These are phyloP conservation scores for Linum trigynum DNA, from an alignment of 345 rosid species.

Conservation along the genomic window DNA sequence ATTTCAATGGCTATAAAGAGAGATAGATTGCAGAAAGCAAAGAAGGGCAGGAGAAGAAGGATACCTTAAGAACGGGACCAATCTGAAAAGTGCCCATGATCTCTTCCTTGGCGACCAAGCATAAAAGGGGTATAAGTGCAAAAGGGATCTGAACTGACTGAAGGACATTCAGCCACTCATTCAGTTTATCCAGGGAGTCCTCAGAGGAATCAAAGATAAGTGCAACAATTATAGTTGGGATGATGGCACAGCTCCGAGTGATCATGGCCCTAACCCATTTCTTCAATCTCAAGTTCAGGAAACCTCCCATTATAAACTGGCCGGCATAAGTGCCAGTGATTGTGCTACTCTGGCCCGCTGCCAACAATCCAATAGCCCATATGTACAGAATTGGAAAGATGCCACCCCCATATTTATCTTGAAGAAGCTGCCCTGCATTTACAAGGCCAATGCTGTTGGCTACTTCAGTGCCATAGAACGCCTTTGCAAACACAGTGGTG, in stretches of 20 bases:
- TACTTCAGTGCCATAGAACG: conserved; percentile 60
- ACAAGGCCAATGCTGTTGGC: conserved; percentile 73
- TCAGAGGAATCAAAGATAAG: conserved; percentile 64
- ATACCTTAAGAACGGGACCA: conserved; percentile 63
- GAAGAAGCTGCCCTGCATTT: conserved; percentile 84
- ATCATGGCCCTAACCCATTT: conserved; percentile 92
- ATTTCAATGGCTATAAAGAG: no score
- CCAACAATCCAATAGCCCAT: conserved; percentile 82
- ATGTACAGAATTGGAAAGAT: conserved; percentile 78
- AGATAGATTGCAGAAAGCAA: conserved; percentile 1
- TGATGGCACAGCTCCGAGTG: conserved; percentile 74
- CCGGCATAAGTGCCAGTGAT: conserved; percentile 50
- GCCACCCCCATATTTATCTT: conserved; percentile 84
- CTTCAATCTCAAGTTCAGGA: conserved; percentile 61
- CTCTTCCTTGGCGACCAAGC: conserved; percentile 71
- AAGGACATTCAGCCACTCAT: conserved; percentile 88
- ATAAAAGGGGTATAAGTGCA: conserved; percentile 77
- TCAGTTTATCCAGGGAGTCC: conserved; percentile 55
- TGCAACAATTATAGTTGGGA: conserved; percentile 82
- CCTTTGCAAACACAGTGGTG: conserved; percentile 83
- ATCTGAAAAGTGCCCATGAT: conserved; percentile 81
- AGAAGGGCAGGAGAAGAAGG: conserved; percentile 1
- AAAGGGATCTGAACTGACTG: conserved; percentile 87
- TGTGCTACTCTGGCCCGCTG: conserved; percentile 96
- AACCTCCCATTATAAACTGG: no score